Base-by-base conservation (phyloP, 2,329 filamentous ascomycete species). In the Endoconidiophora polonica region DNA sequence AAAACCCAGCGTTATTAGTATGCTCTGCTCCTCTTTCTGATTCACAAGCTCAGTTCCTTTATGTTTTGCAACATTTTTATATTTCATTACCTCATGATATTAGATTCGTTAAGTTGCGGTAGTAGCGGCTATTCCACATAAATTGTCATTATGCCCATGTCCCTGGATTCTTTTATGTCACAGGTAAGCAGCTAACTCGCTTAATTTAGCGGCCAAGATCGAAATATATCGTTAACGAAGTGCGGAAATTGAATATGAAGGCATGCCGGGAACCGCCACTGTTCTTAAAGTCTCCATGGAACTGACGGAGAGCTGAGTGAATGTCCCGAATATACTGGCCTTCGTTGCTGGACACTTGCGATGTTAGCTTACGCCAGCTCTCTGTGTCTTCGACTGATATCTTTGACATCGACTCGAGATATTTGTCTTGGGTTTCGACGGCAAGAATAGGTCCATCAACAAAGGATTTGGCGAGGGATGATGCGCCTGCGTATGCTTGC, bases 221-320 rank as follows among this genome's bases (percentile, higher is more conserved):
- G 63, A 94, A 94, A 61, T 90, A 86, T 46, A 94, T 73, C 61
- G 85, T 88, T 52, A 74, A 81, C 0, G 83, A 84, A 7, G 86
- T 93, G 53, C 87, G 72, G 58, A 93, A 94, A 59, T 94, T 94
- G 65, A 94, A 94, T 48, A 95, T 75, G 65, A 94, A 94, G 9
- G 85, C 83, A 61, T 88, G 84, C 44, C 76, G 73, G 22, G 74
- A 72, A 6, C 71, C 74, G 3, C 70, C 62, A 55, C 69, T 68
- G 53, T 56, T 65, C 67, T 68, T 72, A 65, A 69, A 79, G 69
- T 61, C 73, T 65, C 56, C 69, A 64, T 61, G 76, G 76, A 68
- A 91, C 65, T 58, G 73, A 65, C 60, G 67, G 48, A 95, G 69
- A 62, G 90, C 69, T 54, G 86, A 82, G 59, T 91, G 83, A 40